phyloP scores from a whole-genome alignment of 2,329 filamentous ascomycete genomes.

The Ascochyta pisi region DNA sequence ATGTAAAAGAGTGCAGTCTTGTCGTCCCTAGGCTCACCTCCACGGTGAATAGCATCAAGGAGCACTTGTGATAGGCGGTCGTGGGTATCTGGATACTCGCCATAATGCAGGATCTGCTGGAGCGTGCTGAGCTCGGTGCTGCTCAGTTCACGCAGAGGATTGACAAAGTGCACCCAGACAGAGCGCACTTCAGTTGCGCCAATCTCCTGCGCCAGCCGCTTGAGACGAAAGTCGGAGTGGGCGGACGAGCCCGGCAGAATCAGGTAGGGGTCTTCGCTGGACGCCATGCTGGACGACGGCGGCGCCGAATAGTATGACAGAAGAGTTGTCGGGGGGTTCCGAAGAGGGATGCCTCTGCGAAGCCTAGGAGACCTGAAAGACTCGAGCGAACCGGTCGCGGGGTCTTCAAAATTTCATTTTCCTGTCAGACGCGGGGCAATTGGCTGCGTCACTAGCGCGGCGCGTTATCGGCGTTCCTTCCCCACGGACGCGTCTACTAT shows the following conservation, averaged over 20 bases:
- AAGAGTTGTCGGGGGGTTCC: constrained; percentile 23
- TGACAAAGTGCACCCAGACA: constrained; percentile 60
- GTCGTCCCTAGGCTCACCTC: constrained; percentile 58
- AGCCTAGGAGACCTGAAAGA: constrained; percentile 22
- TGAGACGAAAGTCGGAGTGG: constrained; percentile 60
- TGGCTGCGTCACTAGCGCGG: constrained; percentile 14
- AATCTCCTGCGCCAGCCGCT: constrained; percentile 54
- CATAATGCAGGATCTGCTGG: constrained; percentile 67
- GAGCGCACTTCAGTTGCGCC: constrained; percentile 57
- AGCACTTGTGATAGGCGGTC: constrained; percentile 54
- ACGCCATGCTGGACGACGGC: constrained; percentile 37
- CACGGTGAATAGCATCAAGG: constrained; percentile 57
- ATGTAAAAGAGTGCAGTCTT: constrained; percentile 71
- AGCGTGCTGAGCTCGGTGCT: constrained; percentile 59
- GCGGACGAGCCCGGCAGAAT: constrained; percentile 61
- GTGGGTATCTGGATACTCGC: constrained; percentile 57
- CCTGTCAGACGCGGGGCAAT: constrained; percentile 8
- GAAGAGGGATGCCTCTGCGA: constrained; percentile 20
- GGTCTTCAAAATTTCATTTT: constrained; percentile 8
- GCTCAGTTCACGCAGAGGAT: constrained; percentile 49
- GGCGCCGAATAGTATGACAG: constrained; percentile 19
- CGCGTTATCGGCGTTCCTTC: constrained; percentile 18
- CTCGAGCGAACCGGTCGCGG: constrained; percentile 10
- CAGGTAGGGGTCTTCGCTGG: constrained; percentile 48
- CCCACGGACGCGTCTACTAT: neutral